phyloP scores from a whole-genome alignment of 441 rosid species.

The Mallotus repandus region DNA sequence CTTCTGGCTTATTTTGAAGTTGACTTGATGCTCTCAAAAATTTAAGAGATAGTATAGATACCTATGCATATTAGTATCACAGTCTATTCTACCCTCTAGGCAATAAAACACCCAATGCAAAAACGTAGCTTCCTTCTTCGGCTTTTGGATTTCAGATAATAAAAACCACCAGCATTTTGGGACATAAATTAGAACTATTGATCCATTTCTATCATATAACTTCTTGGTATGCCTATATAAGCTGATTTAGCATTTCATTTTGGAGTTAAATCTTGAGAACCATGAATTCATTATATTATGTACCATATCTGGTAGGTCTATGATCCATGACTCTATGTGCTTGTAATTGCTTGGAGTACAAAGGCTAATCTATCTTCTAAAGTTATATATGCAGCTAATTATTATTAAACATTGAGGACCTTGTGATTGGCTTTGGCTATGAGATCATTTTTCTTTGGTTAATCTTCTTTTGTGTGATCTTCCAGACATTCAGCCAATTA shows the following conservation, averaged over 20 bases:
- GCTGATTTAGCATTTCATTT: neutral
- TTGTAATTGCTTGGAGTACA: neutral
- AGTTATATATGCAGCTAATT: neutral
- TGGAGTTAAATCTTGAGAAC: neutral
- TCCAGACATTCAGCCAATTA: slow-evolving; percentile 95
- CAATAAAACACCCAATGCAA: neutral
- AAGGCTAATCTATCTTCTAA: neutral
- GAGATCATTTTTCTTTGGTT: neutral
- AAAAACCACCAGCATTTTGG: no score
- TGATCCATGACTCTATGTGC: neutral
- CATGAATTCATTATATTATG: neutral
- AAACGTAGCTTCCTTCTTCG: no score
- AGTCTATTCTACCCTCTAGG: neutral
- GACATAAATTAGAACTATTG: neutral
- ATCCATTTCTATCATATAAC: neutral
- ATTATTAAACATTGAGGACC: neutral
- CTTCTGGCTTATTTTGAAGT: no score
- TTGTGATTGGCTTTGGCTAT: neutral
- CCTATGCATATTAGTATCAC: no score
- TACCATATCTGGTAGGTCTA: neutral
- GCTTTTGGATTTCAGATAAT: no score
- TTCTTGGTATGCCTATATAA: no score
- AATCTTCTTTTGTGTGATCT: slow-evolving; percentile 25
- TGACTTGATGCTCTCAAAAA: no score
- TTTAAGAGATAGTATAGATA: no score